Evolutionary conservation across 352 stramenopile genomes (phyloP), one percentile per base, ranked within the genome.

Genomic region (Pythium rhizo-oryzae): DNA sequence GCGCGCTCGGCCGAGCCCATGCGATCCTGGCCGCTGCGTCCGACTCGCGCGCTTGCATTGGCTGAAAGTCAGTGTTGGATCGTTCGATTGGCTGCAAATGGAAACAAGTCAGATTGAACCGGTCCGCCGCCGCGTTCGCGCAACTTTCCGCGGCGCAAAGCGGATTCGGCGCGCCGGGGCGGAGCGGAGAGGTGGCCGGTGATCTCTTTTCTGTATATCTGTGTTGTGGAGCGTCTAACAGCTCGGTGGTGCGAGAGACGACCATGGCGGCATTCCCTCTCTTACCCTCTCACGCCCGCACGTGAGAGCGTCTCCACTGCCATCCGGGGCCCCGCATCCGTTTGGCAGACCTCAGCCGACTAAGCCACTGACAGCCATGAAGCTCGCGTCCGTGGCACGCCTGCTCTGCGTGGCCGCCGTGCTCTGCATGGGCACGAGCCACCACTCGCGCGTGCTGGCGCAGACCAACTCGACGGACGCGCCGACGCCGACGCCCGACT

Each of bases 271-370:
- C 57, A 71, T 71, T 71, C 43, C 37, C 35, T 28, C 33, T 71
- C 65, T 61, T 65, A 71, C 65, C 57, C 65, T 60, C 57, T 71
- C 65, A 56, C 63, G 11, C 44, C 35, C 62, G 54, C 44, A 37
- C 62, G 63, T 70, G 63, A 55, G 63, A 62, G 63, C 57, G 55
- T 64, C 54, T 44, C 63, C 37, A 56, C 43, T 52, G 5, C 28
- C 25, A 21, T 37, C 15, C 21, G 7, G 18, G 2, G 41, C 25
- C 11, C 33, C n/a, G 23, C 18, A 5, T 62, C 50, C 5, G 41
- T 47, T 47, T 41, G 41, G 61, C 55, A 68, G 61, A 43, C 58
- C 33, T 7, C 30, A 41, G 13, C 30, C 9, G 1, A 13, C 33
- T 43, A 16, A 23, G 39, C 16, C 15, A 41, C 8, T 46, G 8